Base-by-base conservation (phyloP, 345 rosid species). In the Isatis tinctoria region DNA sequence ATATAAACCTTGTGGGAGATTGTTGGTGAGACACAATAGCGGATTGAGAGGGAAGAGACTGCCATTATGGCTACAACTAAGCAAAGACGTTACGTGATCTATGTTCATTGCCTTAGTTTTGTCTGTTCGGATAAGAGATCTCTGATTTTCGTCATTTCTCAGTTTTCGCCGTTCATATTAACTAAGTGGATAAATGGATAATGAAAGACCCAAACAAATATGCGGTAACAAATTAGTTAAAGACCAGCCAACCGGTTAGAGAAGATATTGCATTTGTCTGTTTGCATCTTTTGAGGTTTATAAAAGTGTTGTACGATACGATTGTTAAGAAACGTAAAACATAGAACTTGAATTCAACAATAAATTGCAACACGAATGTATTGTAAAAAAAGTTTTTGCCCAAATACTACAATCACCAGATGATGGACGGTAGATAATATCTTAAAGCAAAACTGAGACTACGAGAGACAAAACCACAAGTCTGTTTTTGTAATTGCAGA, bases 11-110 rank as follows among this genome's bases (percentile, higher is more conserved):
- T 83, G 33, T 77, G 79, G 36, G 83, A 65, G 66, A 83, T 60
- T 59, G 69, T 49, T 3, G 89, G 65, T 48, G 92, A 84, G 75
- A 74, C 67, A 75, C 82, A 84, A 61, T 8, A 70, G 39, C 73
- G 54, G 54, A 85, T 22, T 47, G 97, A 80, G 60, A 87, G 75
- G 24, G 88, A 83, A 73, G 87, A 82, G 51, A 82, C 68, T 20
- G 88, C 85, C 93, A 90, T 87, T 26, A 26, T 39, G 65, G 70
- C 70, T 59, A 72, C 67, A 63, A 60, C 10, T 44, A 20, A 20
- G 5, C 20, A 36, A 36, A 75, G 64, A 30, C 32, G 52, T 48
- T 5, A 8, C 71, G 53, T 8, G 41, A 16, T 41, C 48, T 4
- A 40, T 32, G 56, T 1, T 17, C 74, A 76, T 27, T 54, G 71